These are phyloP conservation scores for Backusella tuberculispora DNA, from an alignment of 192 early-diverging fungal genomes.

Conservation along the genomic window DNA sequence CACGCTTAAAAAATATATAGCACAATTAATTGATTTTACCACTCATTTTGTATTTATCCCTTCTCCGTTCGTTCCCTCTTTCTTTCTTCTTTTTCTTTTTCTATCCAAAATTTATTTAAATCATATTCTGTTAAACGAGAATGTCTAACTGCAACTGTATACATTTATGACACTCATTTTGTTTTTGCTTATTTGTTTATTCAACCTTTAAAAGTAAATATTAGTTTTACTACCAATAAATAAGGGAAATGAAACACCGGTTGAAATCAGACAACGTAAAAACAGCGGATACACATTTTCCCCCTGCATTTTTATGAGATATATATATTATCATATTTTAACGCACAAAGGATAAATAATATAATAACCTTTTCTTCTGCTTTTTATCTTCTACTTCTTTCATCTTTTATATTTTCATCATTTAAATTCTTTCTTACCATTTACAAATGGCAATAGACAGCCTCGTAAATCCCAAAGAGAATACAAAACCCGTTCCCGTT, in stretches of 20 bases:
- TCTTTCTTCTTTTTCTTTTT: background rate
- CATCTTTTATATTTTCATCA: background rate
- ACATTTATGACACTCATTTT: background rate
- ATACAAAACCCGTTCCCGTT: background rate
- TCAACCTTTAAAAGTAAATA: background rate
- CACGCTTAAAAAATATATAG: background rate
- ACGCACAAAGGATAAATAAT: background rate
- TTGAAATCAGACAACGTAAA: background rate
- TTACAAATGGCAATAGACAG: constrained; percentile 7
- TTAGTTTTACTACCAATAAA: background rate
- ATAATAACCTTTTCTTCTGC: background rate
- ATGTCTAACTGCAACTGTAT: background rate
- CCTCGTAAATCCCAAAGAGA: background rate
- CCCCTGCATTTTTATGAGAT: background rate
- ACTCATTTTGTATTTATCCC: background rate
- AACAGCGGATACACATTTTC: background rate
- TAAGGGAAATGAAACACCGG: background rate
- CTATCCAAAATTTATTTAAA: background rate
- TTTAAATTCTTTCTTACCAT: background rate
- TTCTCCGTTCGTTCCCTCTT: too few relatives aligned
- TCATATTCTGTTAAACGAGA: background rate
- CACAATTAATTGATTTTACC: background rate
- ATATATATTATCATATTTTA: background rate
- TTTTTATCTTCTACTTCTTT: background rate
- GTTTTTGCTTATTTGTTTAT: background rate